phyloP scores from a whole-genome alignment of 2,329 filamentous ascomycete genomes.

The Colletotrichum camelliae region DNA sequence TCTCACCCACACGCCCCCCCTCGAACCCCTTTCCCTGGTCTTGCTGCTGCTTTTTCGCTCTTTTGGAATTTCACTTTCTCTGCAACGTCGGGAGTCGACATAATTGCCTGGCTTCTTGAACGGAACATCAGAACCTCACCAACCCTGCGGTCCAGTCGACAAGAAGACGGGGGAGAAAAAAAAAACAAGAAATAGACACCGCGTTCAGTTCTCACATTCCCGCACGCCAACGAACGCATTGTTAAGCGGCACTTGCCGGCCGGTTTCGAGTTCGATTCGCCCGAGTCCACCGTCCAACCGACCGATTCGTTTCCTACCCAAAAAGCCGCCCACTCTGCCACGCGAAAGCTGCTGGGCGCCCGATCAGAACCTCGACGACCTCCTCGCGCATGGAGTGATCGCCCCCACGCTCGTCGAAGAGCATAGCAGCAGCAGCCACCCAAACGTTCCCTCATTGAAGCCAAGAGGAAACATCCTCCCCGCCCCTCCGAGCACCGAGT shows the following conservation, averaged over 20 bases:
- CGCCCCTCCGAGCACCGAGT: not conserved
- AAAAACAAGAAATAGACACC: not conserved
- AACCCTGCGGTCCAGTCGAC: not conserved
- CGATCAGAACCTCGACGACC: not conserved
- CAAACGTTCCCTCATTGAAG: not conserved
- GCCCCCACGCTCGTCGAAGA: slow-evolving; percentile 5
- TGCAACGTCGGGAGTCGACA: slow-evolving; percentile 15
- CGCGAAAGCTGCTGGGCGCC: not conserved
- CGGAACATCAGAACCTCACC: not conserved
- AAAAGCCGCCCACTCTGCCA: not conserved
- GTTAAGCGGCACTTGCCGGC: slow-evolving; percentile 15
- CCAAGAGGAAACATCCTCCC: not conserved
- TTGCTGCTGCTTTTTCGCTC: not conserved
- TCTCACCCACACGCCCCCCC: not conserved
- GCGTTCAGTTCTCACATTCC: not conserved
- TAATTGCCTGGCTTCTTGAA: not conserved
- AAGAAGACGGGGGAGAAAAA: not conserved
- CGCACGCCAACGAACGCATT: not conserved
- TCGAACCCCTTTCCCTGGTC: slow-evolving; percentile 19
- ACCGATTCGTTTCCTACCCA: not conserved
- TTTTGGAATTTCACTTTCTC: not conserved
- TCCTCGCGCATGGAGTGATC: slow-evolving; percentile 18
- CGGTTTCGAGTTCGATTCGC: slow-evolving; percentile 18
- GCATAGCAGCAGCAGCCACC: not conserved
- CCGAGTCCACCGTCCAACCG: not conserved